Percentiles rank a stretch among this genome's conserved stretches.
Conservation (phyloP, 1,284 basidiomycete genomes). For the Gymnopus androsaceus region DNA sequence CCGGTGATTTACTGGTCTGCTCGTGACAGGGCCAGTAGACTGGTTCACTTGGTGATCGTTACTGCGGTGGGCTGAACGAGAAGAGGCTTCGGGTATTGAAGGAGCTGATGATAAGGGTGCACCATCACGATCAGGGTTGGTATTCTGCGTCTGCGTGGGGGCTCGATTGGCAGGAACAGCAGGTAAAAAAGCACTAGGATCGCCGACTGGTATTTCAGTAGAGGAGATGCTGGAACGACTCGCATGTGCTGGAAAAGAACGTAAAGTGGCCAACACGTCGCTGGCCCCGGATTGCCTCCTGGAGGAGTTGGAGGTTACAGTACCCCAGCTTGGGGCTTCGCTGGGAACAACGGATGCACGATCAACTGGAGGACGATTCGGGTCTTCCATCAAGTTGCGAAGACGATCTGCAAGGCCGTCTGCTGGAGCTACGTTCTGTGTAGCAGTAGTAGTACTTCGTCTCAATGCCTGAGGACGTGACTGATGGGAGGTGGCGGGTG, state of each 20-base stretch:
- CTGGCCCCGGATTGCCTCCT: slow-evolving; percentile 7
- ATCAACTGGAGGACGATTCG: background rate
- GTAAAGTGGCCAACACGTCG: slow-evolving; percentile 4
- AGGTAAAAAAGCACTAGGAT: slow-evolving; percentile 5
- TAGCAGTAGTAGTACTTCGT: background rate
- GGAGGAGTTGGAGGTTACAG: background rate
- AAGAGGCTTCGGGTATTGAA: slow-evolving; percentile 7
- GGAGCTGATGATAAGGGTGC: too few relatives aligned
- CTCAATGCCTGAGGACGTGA: background rate
- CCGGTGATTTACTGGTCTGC: background rate
- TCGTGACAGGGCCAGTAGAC: background rate
- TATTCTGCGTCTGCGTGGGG: background rate
- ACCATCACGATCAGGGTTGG: background rate
- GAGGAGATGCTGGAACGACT: slow-evolving; percentile 4
- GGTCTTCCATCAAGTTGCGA: slow-evolving; percentile 11
- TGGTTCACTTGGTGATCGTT: background rate
- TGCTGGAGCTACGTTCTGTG: background rate
- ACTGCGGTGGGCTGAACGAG: background rate
- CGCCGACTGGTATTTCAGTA: slow-evolving; percentile 1
- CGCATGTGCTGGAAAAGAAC: slow-evolving; percentile 2
- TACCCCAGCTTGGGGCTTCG: slow-evolving; percentile 6
- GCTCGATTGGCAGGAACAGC: background rate
- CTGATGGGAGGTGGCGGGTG: background rate
- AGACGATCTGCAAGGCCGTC: slow-evolving; percentile 2
- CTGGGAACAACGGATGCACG: slow-evolving; percentile 1